phyloP scores from a whole-genome alignment of 306 rosid species.

The Cercis canadensis region DNA sequence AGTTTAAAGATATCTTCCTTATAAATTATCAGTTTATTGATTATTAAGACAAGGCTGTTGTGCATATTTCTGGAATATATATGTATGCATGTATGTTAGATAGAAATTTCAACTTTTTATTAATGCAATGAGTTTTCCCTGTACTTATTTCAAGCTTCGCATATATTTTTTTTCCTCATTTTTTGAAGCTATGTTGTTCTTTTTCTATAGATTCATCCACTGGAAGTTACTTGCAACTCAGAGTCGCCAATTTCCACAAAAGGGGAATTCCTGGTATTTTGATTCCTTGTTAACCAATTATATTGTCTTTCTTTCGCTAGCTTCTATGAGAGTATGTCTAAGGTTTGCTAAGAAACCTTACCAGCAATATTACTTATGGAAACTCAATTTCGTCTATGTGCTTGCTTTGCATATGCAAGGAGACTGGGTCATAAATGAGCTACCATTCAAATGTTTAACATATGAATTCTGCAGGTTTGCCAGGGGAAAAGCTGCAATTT shows the following conservation, averaged over 20 bases:
- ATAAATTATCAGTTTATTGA: constrained; percentile 11
- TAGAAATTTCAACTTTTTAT: constrained; percentile 14
- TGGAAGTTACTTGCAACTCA: constrained; percentile 51
- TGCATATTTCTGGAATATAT: not conserved
- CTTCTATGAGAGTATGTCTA: constrained; percentile 4
- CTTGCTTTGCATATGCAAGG: constrained; percentile 4
- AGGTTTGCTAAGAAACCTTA: constrained; percentile 6
- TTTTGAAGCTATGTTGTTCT: constrained; percentile 4
- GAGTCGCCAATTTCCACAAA: constrained; percentile 35
- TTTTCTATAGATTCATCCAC: constrained; percentile 50
- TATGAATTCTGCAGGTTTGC: constrained; percentile 50
- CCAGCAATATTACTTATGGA: not conserved
- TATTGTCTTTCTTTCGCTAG: constrained; percentile 1
- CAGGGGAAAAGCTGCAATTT: constrained; percentile 39
- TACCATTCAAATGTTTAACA: constrained; percentile 7
- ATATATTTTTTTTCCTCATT: constrained; percentile 9
- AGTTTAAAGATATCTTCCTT: not conserved
- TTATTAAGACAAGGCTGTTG: not conserved
- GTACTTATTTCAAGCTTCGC: not conserved
- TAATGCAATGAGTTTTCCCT: not conserved
- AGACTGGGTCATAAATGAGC: not conserved
- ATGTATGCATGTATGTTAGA: not conserved
- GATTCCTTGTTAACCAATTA: constrained; percentile 19
- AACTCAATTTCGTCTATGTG: constrained; percentile 15
- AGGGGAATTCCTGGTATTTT: constrained; percentile 46